A percentile compares a stretch with the other conserved stretches of the same genome.
These are phyloP conservation scores for Lotus japonicus DNA, from an alignment of 306 rosid species.

Conservation along the genomic window DNA sequence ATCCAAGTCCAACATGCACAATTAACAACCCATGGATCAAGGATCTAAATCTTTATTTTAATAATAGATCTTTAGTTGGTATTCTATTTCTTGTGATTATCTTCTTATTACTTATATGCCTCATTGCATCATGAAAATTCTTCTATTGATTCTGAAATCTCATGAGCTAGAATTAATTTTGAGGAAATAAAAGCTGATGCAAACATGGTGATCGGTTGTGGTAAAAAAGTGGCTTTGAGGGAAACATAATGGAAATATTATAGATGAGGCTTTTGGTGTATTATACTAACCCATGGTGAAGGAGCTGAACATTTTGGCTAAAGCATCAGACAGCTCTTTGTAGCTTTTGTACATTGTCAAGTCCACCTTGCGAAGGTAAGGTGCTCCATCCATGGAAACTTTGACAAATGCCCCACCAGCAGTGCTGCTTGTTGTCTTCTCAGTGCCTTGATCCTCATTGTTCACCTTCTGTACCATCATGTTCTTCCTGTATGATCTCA, in stretches of 20 bases:
- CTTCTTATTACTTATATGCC: not conserved
- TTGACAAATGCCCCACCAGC: conserved; percentile 58
- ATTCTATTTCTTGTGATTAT: too few species aligned
- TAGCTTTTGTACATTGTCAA: conserved; percentile 85
- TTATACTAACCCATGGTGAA: conserved; percentile 74
- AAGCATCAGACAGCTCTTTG: conserved; percentile 82
- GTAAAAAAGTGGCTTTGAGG: too few species aligned
- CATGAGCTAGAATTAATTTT: too few species aligned
- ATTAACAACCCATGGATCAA: conserved; percentile 18
- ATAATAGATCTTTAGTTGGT: not conserved
- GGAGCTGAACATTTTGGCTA: conserved; percentile 99
- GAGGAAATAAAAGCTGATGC: too few species aligned
- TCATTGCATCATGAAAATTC: too few species aligned
- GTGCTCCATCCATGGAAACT: conserved; percentile 99
- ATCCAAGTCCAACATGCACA: not conserved
- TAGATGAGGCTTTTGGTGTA: too few species aligned
- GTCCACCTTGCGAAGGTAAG: conserved; percentile 98
- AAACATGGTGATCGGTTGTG: too few species aligned
- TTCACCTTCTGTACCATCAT: conserved; percentile 65
- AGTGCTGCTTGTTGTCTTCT: conserved; percentile 34
- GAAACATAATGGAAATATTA: too few species aligned
- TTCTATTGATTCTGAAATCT: too few species aligned
- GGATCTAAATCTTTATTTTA: conserved; percentile 9
- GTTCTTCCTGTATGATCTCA: conserved; percentile 90
- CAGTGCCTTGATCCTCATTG: conserved; percentile 10